These are phyloP conservation scores for Scheffersomyces lignosus DNA, from an alignment of 805 yeast genomes.

Conservation along the genomic window DNA sequence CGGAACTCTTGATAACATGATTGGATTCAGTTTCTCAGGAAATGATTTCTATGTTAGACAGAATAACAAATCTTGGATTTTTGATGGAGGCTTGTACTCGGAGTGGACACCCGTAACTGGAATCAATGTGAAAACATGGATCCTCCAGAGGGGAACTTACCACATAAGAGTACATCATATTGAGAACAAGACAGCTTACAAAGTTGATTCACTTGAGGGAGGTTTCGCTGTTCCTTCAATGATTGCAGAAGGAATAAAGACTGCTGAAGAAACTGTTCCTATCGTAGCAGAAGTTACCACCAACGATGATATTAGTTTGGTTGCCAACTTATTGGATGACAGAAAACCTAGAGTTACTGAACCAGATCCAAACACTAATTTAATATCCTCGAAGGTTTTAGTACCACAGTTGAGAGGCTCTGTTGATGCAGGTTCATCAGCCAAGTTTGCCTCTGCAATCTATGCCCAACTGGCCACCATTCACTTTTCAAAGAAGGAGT, in stretches of 20 bases:
- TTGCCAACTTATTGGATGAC: slow-evolving; percentile 4
- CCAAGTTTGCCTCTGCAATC: slow-evolving; percentile 2
- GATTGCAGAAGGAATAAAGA: not conserved
- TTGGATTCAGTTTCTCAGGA: slow-evolving; percentile 10
- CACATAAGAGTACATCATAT: slow-evolving; percentile 10
- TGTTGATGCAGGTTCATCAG: slow-evolving; percentile 1
- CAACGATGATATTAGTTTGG: slow-evolving; percentile 1
- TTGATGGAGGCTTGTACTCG: slow-evolving; percentile 4
- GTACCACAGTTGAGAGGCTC: slow-evolving; percentile 11
- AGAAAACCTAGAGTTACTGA: slow-evolving; percentile 4
- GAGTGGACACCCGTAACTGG: slow-evolving; percentile 9
- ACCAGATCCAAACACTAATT: slow-evolving; percentile 13
- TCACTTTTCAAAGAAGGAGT: not conserved
- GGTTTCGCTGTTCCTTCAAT: slow-evolving; percentile 9
- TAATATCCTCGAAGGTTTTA: slow-evolving; percentile 6
- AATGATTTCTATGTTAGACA: slow-evolving; percentile 3
- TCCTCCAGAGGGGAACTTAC: slow-evolving; percentile 5
- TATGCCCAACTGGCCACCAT: slow-evolving; percentile 1
- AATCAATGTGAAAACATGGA: slow-evolving; percentile 8
- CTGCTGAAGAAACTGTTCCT: not conserved
- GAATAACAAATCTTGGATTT: not conserved
- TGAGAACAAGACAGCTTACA: slow-evolving; percentile 3
- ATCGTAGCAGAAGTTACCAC: not conserved
- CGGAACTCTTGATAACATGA: slow-evolving; percentile 11
- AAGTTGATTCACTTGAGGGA: slow-evolving; percentile 10